Evolutionary conservation across 2,329 filamentous ascomycete species (phyloP).

Genomic region (Cladobotryum mycophilum): DNA sequence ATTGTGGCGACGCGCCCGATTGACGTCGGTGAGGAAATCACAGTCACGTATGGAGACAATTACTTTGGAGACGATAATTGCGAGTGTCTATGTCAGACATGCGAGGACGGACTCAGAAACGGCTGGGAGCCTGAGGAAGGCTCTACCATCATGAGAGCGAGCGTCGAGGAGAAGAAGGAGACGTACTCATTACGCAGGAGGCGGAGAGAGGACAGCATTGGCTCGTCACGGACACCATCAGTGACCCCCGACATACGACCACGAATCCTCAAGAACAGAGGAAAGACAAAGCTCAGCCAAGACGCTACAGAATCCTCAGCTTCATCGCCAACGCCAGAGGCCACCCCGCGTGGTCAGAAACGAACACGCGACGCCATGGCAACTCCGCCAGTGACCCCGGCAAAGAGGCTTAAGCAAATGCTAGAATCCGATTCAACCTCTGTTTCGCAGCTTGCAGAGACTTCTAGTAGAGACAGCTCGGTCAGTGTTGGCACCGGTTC

Average conservation of each 20-base stretch:
- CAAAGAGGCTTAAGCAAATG: slow-evolving; percentile 41
- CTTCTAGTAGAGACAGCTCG: slow-evolving; percentile 35
- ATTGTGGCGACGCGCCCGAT: slow-evolving; percentile 82
- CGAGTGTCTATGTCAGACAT: slow-evolving; percentile 87
- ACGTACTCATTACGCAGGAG: slow-evolving; percentile 53
- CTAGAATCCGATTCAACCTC: slow-evolving; percentile 18
- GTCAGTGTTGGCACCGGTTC: slow-evolving; percentile 20
- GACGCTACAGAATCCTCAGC: slow-evolving; percentile 30
- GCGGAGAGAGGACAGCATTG: slow-evolving; percentile 44
- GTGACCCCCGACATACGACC: slow-evolving; percentile 51
- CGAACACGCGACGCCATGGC: slow-evolving; percentile 38
- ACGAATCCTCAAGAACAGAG: slow-evolving; percentile 36
- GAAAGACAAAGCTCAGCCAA: slow-evolving; percentile 28
- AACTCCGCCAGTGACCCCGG: slow-evolving; percentile 50
- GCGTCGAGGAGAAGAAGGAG: slow-evolving; percentile 43
- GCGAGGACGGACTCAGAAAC: slow-evolving; percentile 68
- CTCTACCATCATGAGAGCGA: slow-evolving; percentile 39
- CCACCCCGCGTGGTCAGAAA: slow-evolving; percentile 29
- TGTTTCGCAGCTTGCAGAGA: slow-evolving; percentile 14
- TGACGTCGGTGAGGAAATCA: slow-evolving; percentile 85
- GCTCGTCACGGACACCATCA: slow-evolving; percentile 51
- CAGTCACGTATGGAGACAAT: slow-evolving; percentile 89
- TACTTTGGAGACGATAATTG: slow-evolving; percentile 96
- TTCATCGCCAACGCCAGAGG: slow-evolving; percentile 22
- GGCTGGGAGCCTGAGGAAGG: slow-evolving; percentile 66